These are phyloP conservation scores for Kwoniella dejecticola DNA, from an alignment of 768 basidiomycete species.

Conservation along the genomic window DNA sequence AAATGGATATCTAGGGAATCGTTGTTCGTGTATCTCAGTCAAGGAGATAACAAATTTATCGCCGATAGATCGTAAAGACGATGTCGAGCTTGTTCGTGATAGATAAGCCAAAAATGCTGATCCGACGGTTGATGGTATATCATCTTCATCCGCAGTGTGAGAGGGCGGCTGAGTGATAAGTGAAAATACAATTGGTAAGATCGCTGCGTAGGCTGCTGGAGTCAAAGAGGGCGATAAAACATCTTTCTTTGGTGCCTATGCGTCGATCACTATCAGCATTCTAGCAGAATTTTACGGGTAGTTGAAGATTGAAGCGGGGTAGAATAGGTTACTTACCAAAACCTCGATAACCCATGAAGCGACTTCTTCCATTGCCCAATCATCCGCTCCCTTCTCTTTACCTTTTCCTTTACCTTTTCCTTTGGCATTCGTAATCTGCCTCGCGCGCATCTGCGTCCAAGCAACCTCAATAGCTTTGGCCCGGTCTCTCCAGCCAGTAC, in stretches of 20 bases:
- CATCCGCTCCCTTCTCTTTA: constrained; percentile 21
- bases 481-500: constrained; percentile 23
- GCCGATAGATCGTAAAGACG: constrained; percentile 67
- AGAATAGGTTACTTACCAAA: constrained; percentile 52
- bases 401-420: constrained; percentile 36
- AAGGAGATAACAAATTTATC: constrained; percentile 75
- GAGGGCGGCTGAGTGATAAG: constrained; percentile 55
- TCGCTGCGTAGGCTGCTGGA: constrained; percentile 40
- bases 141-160: background rate
- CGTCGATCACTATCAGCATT: background rate
- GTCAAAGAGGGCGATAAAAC: constrained; percentile 37
- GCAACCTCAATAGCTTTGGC: constrained; percentile 35
- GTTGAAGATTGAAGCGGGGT: too few relatives aligned
- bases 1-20: constrained; percentile 44
- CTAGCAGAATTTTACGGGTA: background rate
- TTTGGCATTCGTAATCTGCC: constrained; percentile 25
- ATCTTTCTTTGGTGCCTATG: constrained; percentile 41
- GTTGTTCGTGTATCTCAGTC: constrained; percentile 62
- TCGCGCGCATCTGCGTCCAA: constrained; percentile 38
- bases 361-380: constrained; percentile 49
- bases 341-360: constrained; percentile 51
- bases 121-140: constrained; percentile 57
- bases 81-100: constrained; percentile 63
- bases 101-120: constrained; percentile 70
- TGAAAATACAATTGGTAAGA: constrained; percentile 53